These are phyloP conservation scores for Nelumbo lutea DNA, from an alignment of 164 flowering plant species.

Conservation along the genomic window DNA sequence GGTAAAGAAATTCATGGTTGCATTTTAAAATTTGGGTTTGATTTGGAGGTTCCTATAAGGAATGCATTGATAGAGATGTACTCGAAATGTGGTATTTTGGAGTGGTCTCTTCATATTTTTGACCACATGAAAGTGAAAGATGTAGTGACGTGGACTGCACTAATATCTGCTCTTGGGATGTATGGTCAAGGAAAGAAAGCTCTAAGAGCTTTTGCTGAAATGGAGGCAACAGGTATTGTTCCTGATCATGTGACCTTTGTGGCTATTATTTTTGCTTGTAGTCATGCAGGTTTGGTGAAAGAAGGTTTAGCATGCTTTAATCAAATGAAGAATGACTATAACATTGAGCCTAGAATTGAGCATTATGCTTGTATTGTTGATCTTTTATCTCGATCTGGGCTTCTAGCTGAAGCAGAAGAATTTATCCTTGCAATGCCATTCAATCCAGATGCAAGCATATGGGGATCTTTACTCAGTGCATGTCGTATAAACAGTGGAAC, in stretches of 20 bases:
- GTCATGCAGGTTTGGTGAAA: conserved; percentile 42
- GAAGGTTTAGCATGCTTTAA: conserved; percentile 32
- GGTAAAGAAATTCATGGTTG: conserved; percentile 54
- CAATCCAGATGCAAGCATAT: conserved; percentile 40
- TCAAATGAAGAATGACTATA: conserved; percentile 25
- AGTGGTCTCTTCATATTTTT: conserved; percentile 30
- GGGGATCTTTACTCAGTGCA: conserved; percentile 47
- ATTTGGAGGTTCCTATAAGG: conserved; percentile 33
- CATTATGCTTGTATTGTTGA: conserved; percentile 52
- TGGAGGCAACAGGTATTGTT: conserved; percentile 25
- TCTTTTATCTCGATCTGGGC: conserved; percentile 31
- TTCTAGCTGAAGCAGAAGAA: conserved; percentile 30
- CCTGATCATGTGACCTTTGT: conserved; percentile 40
- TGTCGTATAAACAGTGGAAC: conserved; percentile 27
- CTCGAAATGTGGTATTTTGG: conserved; percentile 46
- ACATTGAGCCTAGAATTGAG: conserved; percentile 30
- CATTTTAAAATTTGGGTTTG: conserved; percentile 37
- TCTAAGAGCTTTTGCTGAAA: conserved; percentile 26
- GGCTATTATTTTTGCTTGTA: conserved; percentile 41
- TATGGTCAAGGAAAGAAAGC: conserved; percentile 43
- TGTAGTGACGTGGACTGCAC: conserved; percentile 44
- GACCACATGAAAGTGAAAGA: conserved; percentile 38
- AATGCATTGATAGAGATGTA: conserved; percentile 64
- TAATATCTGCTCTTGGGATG: conserved; percentile 44
- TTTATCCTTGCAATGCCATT: conserved; percentile 38